Evolutionary conservation across 805 yeast species (phyloP), one percentile per base, ranked within the genome.

Genomic region (Candida stauntonica): DNA sequence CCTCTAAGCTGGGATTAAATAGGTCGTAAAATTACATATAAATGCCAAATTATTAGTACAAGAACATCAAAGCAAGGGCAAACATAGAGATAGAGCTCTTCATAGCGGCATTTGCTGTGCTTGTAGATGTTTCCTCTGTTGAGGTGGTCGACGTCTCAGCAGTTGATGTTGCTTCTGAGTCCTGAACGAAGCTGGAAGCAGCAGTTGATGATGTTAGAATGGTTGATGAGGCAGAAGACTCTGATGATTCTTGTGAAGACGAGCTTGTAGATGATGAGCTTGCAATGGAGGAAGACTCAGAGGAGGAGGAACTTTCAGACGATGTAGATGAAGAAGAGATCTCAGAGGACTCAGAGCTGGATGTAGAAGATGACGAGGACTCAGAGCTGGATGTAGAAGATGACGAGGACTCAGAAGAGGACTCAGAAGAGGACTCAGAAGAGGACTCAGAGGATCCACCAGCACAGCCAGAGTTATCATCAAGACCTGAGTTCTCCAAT

Each of bases 401-500:
- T n/a, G n/a, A n/a, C n/a, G n/a, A 32, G 36, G 33, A 37, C 12
- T 41, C 30, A 19, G 54, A 42, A 3, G 52, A 36, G 3, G 50
- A 26, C 5, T 38, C 27, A 3, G 44, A 33, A 4, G 47, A 39
- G 2, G 46, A 36, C 2, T 45, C 33, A 9, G 56, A 41, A 2
- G 55, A 42, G 7, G 56, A 45, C 1, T 48, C 41, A 9, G 48
- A 35, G 11, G 41, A 43, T 3, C 47, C 54, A 23, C 42, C 47
- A 20, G 39, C 38, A 31, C 47, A 44, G 3, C 30, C 30, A 19
- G 35, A 34, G 36, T 72, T 68, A 14, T 80, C 78, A 52, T 84
- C 72, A 36, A 75, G 64, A 8, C 96, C 96, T 26, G 79, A 67
- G 27, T 80, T 86, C 23, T 72, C 77, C 12, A 59, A 57, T 28